Conservation (phyloP, 2,329 filamentous ascomycete genomes). For the Sphaerulina vaccinii region DNA sequence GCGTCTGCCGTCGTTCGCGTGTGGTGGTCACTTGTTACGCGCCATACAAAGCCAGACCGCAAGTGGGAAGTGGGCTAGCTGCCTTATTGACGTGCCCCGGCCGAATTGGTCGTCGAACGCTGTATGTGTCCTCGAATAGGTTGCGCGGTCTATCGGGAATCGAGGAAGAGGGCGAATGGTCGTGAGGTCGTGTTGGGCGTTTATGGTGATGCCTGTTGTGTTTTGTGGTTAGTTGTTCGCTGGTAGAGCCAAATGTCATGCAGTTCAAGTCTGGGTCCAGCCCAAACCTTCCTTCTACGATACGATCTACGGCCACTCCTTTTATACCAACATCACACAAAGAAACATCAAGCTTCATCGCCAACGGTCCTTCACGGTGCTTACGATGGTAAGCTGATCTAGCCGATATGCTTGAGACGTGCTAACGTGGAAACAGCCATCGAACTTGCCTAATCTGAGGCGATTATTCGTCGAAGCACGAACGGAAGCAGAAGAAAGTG, state of each 20-base stretch:
- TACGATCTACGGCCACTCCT: not conserved
- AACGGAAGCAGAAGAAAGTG: conserved; percentile 89
- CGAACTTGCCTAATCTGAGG: conserved; percentile 88
- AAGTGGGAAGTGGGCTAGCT: conserved; percentile 6
- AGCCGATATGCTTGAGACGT: not conserved
- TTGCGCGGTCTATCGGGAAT: too few species aligned
- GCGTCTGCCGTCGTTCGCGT: conserved; percentile 6
- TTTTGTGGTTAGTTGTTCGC: too few species aligned
- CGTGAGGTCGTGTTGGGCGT: not conserved
- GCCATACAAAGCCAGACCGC: conserved; percentile 18
- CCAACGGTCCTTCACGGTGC: not conserved
- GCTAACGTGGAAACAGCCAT: conserved; percentile 48
- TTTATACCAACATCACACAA: not conserved
- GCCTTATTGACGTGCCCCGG: conserved; percentile 7
- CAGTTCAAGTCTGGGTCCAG: too few species aligned
- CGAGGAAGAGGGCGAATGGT: not conserved
- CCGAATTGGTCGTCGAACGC: not conserved
- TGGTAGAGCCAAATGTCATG: too few species aligned
- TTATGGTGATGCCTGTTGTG: not conserved
- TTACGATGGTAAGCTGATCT: conserved; percentile 4
- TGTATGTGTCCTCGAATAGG: too few species aligned
- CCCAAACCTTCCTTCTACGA: not conserved
- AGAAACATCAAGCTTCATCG: not conserved
- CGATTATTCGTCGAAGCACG: conserved; percentile 93
- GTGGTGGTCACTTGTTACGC: conserved; percentile 3